Percentiles rank a stretch among this genome's conserved stretches.
These are phyloP conservation scores for Allium cepa DNA, from an alignment of 106 monocot genomes.

Conservation along the genomic window DNA sequence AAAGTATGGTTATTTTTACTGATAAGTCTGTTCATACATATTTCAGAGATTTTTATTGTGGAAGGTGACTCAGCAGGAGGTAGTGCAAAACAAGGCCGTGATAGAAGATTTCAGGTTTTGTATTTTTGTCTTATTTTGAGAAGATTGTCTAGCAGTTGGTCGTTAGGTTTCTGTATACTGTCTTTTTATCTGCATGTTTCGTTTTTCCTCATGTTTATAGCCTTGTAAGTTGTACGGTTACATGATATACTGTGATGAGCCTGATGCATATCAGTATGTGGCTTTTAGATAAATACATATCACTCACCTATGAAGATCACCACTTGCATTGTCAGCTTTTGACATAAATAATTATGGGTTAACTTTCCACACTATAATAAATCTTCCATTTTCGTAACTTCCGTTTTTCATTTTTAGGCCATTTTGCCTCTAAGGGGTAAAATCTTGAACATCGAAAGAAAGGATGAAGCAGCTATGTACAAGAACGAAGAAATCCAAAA, in stretches of 20 bases:
- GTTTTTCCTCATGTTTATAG: too few relatives aligned
- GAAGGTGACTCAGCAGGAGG: constrained; percentile 99
- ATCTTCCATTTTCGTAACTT: not conserved
- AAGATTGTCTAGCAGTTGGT: too few relatives aligned
- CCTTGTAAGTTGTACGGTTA: too few relatives aligned
- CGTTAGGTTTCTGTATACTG: too few relatives aligned
- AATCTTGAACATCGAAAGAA: constrained; percentile 95
- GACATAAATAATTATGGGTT: not conserved
- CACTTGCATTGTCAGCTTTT: not conserved
- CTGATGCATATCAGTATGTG: not conserved
- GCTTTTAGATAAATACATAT: not conserved
- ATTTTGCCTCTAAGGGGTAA: constrained; percentile 95
- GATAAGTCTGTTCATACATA: not conserved
- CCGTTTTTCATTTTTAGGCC: constrained; percentile 41
- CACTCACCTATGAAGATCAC: not conserved
- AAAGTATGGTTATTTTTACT: not conserved
- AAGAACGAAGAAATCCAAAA: constrained; percentile 99
- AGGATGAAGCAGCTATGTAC: constrained; percentile 97
- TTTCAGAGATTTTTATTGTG: constrained; percentile 94
- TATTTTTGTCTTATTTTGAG: too few relatives aligned
- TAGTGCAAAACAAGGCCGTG: constrained; percentile 97
- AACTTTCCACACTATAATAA: not conserved
- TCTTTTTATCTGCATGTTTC: too few relatives aligned
- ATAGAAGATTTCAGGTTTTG: constrained; percentile 92
- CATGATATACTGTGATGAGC: too few relatives aligned